A percentile compares a stretch with the other conserved stretches of the same genome.
Evolutionary conservation across 306 rosid species (phyloP).

Genomic region (Casuarina equisetifolia): DNA sequence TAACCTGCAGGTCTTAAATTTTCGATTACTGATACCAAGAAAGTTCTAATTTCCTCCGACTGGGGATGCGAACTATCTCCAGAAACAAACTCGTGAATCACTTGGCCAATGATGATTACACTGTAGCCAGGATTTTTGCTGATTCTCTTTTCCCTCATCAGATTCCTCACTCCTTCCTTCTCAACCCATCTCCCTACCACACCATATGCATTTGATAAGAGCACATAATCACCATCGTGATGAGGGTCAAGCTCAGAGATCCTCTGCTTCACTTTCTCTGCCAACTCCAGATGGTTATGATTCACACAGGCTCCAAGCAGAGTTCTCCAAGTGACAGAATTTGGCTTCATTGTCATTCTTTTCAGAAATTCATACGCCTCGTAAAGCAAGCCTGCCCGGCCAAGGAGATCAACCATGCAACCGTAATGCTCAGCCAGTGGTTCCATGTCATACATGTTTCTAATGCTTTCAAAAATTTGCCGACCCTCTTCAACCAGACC

Average conservation of each 20-base stretch:
- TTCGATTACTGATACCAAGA: conserved; percentile 38
- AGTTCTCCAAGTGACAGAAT: conserved; percentile 64
- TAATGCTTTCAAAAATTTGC: conserved; percentile 41
- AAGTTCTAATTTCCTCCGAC: conserved; percentile 38
- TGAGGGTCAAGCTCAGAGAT: conserved; percentile 48
- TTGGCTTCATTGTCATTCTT: conserved; percentile 48
- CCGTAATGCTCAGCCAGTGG: conserved; percentile 65
- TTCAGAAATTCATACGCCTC: conserved; percentile 60
- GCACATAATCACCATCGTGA: conserved; percentile 61
- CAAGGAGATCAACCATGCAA: conserved; percentile 64
- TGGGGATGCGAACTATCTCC: conserved; percentile 56
- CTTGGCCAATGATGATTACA: conserved; percentile 47
- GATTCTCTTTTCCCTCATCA: conserved; percentile 52
- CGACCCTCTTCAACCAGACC: conserved; percentile 60
- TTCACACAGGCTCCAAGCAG: conserved; percentile 66
- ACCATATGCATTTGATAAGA: conserved; percentile 58
- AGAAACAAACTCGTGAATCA: conserved; percentile 54
- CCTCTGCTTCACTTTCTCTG: conserved; percentile 49
- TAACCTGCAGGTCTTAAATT: conserved; percentile 46
- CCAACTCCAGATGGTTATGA: conserved; percentile 46
- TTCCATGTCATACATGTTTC: conserved; percentile 31
- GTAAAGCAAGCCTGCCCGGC: conserved; percentile 52
- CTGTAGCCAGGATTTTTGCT: conserved; percentile 55
- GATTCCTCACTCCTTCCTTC: conserved; percentile 45
- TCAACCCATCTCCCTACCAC: conserved; percentile 58